Evolutionary conservation across 208 protist genomes (phyloP), one percentile per base, ranked within the genome.

Genomic region (Leptomonas pyrrhocoris): DNA sequence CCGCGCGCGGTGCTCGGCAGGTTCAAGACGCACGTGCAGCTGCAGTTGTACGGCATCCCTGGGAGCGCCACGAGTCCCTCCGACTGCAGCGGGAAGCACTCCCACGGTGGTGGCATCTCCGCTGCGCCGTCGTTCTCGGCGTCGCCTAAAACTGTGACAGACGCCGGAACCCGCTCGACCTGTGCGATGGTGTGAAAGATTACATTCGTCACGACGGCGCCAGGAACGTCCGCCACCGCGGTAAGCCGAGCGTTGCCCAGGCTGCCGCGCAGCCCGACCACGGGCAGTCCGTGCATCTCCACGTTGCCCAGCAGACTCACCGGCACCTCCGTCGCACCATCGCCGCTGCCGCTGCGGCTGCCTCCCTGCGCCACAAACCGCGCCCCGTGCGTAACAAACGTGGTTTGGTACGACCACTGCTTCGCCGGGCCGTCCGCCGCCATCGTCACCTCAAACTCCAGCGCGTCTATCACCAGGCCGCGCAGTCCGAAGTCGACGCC

Each of bases 391-490:
- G 60, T 51, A 27, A 80, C 21, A 30, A 74, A 80, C 28, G 50
- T 74, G 16, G 67, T 71, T 38, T 70, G 53, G 34, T 51, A 54
- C 2, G 21, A 46, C 23, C 57, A 66, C 48, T 21, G 60, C 55
- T 12, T 42, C 8, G 34, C 31, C 36, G 69, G 21, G 1, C 53
- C 46, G n/a, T 61, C 46, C 16, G 34, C 16, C 18, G 2, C 50
- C 38, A 80, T 65, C 15, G 50, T 15, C 23, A 94, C 64, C 60
- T 94, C 89, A 66, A 94, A 92, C 68, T 90, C 80, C 18, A 94
- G 77, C 8, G 76, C 73, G 19, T 77, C 83, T 42, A 92, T 88
- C 28, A 48, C 46, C 25, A 94, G 54, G 23, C 74, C 76, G 4
- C 34, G 31, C n/a, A 89, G 18, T 15, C 76, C 72, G 59, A 94